Evolutionary conservation across 768 basidiomycete genomes (phyloP).

Genomic region (Suillus subluteus): DNA sequence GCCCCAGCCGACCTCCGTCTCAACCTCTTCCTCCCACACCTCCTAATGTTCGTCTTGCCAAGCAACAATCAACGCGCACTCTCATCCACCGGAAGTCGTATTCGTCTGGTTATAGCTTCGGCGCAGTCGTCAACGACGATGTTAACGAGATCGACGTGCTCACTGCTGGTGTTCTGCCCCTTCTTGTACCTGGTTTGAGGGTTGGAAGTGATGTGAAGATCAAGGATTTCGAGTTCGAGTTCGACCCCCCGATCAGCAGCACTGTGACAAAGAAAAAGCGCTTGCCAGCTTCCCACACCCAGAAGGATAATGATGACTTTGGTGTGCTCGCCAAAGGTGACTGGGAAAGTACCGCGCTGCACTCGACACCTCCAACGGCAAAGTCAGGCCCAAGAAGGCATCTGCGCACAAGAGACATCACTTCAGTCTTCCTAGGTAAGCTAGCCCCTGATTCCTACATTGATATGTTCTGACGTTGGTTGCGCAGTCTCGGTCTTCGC

Average conservation of each 20-base stretch:
- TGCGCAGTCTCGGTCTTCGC: constrained; percentile 60
- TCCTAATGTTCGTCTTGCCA: constrained; percentile 61
- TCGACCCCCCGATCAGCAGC: constrained; percentile 38
- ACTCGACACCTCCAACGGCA: constrained; percentile 59
- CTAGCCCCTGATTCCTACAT: constrained; percentile 8
- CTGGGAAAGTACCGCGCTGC: constrained; percentile 58
- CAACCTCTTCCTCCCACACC: constrained; percentile 79
- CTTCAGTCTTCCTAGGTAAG: constrained; percentile 70
- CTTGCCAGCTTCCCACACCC: constrained; percentile 20
- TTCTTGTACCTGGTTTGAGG: constrained; percentile 68
- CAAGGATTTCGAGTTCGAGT: constrained; percentile 43
- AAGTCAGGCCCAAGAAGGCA: constrained; percentile 42
- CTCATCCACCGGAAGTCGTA: constrained; percentile 64
- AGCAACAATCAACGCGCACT: constrained; percentile 42
- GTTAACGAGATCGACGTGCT: constrained; percentile 73
- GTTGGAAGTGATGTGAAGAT: constrained; percentile 61
- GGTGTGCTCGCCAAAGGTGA: constrained; percentile 38
- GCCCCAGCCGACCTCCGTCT: constrained; percentile 62
- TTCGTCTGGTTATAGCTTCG: constrained; percentile 67
- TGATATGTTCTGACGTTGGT: constrained; percentile 13
- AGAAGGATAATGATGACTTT: constrained; percentile 27
- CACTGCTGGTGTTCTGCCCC: constrained; percentile 67
- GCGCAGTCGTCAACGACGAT: constrained; percentile 49
- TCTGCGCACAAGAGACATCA: constrained; percentile 63
- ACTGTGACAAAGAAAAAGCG: constrained; percentile 42